Evolutionary conservation across 768 basidiomycete genomes (phyloP), one percentile per base, ranked within the genome.

Genomic region (Pleurotus ostreatus): DNA sequence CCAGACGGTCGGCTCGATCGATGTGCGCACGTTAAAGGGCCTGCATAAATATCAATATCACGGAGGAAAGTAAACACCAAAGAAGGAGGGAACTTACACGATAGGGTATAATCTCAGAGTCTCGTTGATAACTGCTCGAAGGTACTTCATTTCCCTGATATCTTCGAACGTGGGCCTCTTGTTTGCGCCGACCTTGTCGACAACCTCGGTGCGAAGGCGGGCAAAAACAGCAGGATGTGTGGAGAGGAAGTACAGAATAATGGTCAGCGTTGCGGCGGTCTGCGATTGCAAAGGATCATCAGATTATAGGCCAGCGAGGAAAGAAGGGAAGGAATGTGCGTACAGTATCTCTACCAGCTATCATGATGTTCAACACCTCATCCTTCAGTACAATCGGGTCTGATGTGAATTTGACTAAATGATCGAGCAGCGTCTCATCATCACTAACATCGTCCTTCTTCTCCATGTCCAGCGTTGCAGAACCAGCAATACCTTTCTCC

Each of bases 121-220:
- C 63, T 85, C 84, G 59, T 87, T 86, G 48, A 87, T 78, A 20
- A 87, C 81, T 1, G 85, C 86, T 22, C 82, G 72, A 12, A 86
- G 66, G 59, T 79, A 86, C 64, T 81, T 85, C 81, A 86, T 82
- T 3, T 81, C 80, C 25, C 72, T 72, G 60, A 87, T 77, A 59
- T 84, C 79, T 44, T 82, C 79, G 49, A 77, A 78, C 3, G 76
- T 76, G 3, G 84, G 86, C 8, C 76, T 70, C 1, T 72, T 71
- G 0, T 69, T 71, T 1, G 70, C 63, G 0, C 85, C 84, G 5
- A 87, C 74, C 40, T 76, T 77, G 22, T 66, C 65, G 4, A 83
- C 64, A 46, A 88, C 76, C 67, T 88, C 86, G 52, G 80, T 70
- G 1, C 82, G 77, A 20, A 87, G 72, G 3, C 79, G 77, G 1